Evolutionary conservation across 345 rosid species (phyloP).

Genomic region (Brassica incana): DNA sequence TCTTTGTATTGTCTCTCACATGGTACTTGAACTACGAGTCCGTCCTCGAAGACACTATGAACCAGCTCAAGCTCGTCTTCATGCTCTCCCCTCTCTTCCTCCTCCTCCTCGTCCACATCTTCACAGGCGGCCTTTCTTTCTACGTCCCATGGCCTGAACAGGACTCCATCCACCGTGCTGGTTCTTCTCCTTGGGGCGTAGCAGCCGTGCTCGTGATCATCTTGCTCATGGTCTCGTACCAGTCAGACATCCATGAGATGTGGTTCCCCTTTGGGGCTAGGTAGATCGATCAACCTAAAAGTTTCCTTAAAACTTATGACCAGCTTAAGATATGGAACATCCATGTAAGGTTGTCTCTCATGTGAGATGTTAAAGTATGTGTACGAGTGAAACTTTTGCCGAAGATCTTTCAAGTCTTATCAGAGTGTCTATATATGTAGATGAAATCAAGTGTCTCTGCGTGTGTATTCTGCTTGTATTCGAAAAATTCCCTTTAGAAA

Average conservation of each 20-base stretch:
- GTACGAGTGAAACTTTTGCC: slow-evolving; percentile 4
- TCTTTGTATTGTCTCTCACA: slow-evolving; percentile 44
- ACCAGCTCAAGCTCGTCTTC: slow-evolving; percentile 50
- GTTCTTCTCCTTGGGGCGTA: slow-evolving; percentile 64
- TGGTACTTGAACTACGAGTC: slow-evolving; percentile 64
- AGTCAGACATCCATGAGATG: slow-evolving; percentile 54
- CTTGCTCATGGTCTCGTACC: slow-evolving; percentile 55
- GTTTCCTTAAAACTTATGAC: background rate
- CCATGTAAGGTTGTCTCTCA: slow-evolving; percentile 19
- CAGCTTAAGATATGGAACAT: slow-evolving; percentile 10
- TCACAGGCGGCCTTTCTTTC: slow-evolving; percentile 41
- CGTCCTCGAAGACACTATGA: slow-evolving; percentile 45
- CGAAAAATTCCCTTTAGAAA: background rate
- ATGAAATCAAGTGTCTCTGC: slow-evolving; percentile 9
- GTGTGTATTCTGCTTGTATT: slow-evolving; percentile 4
- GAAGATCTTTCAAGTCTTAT: slow-evolving; percentile 1
- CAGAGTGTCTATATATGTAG: background rate
- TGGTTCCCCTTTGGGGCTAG: slow-evolving; percentile 55
- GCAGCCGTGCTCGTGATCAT: slow-evolving; percentile 54
- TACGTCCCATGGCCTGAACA: slow-evolving; percentile 46
- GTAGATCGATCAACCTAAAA: slow-evolving; percentile 12
- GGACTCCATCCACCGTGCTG: slow-evolving; percentile 54
- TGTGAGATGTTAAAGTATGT: slow-evolving; percentile 2
- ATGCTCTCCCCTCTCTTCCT: slow-evolving; percentile 50
- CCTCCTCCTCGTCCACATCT: slow-evolving; percentile 45